Evolutionary conservation across 2,329 filamentous ascomycete genomes (phyloP), one percentile per base, ranked within the genome.

Genomic region (Alternaria longipes): DNA sequence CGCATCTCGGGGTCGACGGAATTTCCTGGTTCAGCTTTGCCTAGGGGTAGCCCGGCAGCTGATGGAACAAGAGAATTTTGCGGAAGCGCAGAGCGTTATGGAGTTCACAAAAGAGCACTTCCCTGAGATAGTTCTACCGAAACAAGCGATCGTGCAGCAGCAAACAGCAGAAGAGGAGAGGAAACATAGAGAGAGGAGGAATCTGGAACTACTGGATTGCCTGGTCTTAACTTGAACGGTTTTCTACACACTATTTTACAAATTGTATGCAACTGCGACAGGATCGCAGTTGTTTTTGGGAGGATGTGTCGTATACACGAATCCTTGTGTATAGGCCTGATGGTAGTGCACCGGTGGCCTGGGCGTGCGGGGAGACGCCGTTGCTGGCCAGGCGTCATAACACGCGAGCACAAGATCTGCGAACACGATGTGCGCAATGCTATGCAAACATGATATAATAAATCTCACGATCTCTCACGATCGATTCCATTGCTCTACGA

Each of bases 61-160:
- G 20, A 55, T 78, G 11, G 69, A 71, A n/a, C 67, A 75, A 34
- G 65, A 76, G 45, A 67, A 64, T 18, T 73, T 68, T 34, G 52
- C 56, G 4, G 74, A 77, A 41, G 75, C 75, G 12, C 73, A 74
- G 38, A 44, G 63, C 5, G 72, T 68, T 4, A 72, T 78, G 67
- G 56, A 72, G 2, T 76, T 77, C 32, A 63, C 69, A 5, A 72
- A 73, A 54, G 56, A 71, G 12, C 67, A 76, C 49, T 78, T 77
- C 41, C 62, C 74, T 2, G 74, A 78, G 8, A 32, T 77, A n/a
- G 72, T 75, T 22, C 51, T 74, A 14, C 56, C 68, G 2, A 67
- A 64, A 28, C 54, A 54, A 9, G 58, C 57, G 22, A 40, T 42
- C 8, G 32, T 41, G 42, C 50, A 56, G 16, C 56, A 54, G 16